Percentiles rank a stretch among this genome's conserved stretches.
phyloP scores from a whole-genome alignment of 2,329 filamentous ascomycete species.

The Diaporthe batatas region DNA sequence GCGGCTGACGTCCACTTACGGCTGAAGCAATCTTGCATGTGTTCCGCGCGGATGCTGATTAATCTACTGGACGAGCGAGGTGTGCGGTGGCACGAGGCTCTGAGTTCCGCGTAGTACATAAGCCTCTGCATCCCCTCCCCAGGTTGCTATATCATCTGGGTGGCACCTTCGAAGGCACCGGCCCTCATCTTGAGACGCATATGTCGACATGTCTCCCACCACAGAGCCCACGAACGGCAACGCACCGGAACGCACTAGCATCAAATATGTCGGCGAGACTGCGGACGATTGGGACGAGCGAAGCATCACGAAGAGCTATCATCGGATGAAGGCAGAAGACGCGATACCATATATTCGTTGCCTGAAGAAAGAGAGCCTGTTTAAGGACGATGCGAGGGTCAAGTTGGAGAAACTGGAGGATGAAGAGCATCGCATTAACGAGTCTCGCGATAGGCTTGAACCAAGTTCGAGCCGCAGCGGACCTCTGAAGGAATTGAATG shows the following conservation, averaged over 20 bases:
- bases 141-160: too few species aligned
- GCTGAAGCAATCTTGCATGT: neutral
- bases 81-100: slow-evolving; percentile 13
- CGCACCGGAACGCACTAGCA: neutral
- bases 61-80: neutral
- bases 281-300: slow-evolving; percentile 8
- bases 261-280: neutral
- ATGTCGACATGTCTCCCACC: neutral
- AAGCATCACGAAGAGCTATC: neutral
- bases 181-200: neutral
- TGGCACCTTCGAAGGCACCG: too few species aligned
- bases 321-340: neutral
- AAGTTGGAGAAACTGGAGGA: neutral
- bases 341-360: neutral
- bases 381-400: neutral
- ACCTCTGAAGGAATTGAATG: neutral
- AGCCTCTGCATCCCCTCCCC: neutral
- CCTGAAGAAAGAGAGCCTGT: neutral
- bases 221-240: neutral
- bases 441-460: neutral
- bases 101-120: neutral
- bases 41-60: neutral
- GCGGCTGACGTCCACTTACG: neutral
- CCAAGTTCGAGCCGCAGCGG: neutral
- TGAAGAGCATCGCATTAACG: slow-evolving; percentile 5